Evolutionary conservation across 176 grass and related monocot species (phyloP).

Genomic region (Aegilops tauschii): DNA sequence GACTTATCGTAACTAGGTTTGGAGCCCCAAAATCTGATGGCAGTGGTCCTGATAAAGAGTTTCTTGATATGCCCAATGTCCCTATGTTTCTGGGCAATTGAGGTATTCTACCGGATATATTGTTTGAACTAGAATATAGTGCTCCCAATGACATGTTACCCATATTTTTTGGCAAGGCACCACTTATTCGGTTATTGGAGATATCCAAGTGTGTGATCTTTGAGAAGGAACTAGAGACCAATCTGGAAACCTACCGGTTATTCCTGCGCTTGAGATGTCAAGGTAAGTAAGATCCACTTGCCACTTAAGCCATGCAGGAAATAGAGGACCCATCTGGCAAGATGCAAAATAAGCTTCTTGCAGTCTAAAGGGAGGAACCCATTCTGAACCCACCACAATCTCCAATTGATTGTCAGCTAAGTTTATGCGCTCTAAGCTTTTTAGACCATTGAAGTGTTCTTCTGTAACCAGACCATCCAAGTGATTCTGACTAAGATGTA

Average conservation of each 20-base stretch:
- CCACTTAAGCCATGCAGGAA: constrained; percentile 33
- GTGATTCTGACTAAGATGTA: not conserved
- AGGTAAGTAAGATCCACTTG: not conserved
- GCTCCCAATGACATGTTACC: not conserved
- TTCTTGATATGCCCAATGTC: not conserved
- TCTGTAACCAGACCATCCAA: constrained; percentile 10
- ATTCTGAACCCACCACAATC: not conserved
- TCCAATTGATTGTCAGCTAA: not conserved
- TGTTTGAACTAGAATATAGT: not conserved
- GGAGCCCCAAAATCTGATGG: not conserved
- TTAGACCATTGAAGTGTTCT: not conserved
- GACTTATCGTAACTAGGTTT: fast-evolving
- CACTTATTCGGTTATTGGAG: not conserved
- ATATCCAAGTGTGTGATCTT: not conserved
- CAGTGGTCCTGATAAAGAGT: not conserved
- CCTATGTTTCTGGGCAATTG: not conserved
- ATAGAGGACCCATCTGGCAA: constrained; percentile 24
- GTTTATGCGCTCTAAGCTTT: not conserved
- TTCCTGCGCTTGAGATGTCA: not conserved
- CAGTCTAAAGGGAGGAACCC: not conserved
- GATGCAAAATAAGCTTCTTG: not conserved
- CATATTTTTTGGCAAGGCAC: not conserved
- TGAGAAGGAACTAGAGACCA: constrained; percentile 19
- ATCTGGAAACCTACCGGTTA: constrained; percentile 25
- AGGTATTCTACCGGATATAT: not conserved